Percentiles rank a stretch among this genome's conserved stretches.
Conservation (phyloP, 305 asterid genomes). For the Fraxinus nigra region DNA sequence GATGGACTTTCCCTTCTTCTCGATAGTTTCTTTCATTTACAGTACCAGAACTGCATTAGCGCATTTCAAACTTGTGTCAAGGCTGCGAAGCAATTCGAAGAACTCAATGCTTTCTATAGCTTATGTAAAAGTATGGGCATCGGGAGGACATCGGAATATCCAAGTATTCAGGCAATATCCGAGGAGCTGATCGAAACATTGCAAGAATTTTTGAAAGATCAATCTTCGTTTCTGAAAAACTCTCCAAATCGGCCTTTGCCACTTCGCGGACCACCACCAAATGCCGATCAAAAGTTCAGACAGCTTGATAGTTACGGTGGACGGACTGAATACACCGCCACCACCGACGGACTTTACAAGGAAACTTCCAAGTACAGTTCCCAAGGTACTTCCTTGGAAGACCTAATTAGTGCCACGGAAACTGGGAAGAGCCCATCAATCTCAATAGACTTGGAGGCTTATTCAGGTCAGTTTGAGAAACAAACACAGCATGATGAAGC, state of each 20-base stretch:
- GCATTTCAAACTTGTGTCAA: constrained; percentile 70
- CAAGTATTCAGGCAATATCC: constrained; percentile 58
- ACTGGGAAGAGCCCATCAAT: constrained; percentile 45
- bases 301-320: constrained; percentile 38
- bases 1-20: constrained; percentile 70
- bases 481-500: constrained; percentile 38
- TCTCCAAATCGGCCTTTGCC: constrained; percentile 24
- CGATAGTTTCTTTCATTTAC: constrained; percentile 72
- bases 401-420: constrained; percentile 69
- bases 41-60: constrained; percentile 55
- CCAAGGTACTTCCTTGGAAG: constrained; percentile 65
- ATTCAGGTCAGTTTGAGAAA: constrained; percentile 32
- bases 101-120: constrained; percentile 57
- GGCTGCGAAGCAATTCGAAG: constrained; percentile 72
- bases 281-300: background rate
- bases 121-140: constrained; percentile 61
- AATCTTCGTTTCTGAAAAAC: constrained; percentile 55
- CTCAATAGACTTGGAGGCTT: constrained; percentile 76
- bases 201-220: constrained; percentile 76
- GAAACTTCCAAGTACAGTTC: constrained; percentile 44
- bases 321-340: constrained; percentile 51
- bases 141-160: constrained; percentile 70
- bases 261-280: constrained; percentile 25
- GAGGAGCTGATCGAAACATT: constrained; percentile 74
- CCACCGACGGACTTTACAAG: constrained; percentile 39